phyloP scores from a whole-genome alignment of 495 filamentous ascomycete genomes.

The Hypomontagnella monticulosa region DNA sequence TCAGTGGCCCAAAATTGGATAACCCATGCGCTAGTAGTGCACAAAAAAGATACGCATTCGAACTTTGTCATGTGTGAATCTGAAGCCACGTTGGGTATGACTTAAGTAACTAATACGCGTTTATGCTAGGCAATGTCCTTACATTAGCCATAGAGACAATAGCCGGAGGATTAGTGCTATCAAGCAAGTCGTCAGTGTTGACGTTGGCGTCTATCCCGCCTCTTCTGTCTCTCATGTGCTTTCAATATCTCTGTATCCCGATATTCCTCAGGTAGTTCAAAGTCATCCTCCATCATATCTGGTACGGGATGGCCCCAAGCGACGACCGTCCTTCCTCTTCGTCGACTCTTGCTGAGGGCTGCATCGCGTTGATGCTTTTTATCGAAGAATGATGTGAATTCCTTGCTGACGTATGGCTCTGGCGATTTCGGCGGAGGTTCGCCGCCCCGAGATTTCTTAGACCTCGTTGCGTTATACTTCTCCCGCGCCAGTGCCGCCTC shows the following conservation, averaged over 20 bases:
- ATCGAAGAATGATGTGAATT: conserved; percentile 85
- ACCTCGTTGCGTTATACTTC: conserved; percentile 35
- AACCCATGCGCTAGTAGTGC: background rate
- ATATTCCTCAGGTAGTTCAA: conserved; percentile 76
- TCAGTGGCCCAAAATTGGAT: no score
- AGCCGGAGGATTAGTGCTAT: background rate
- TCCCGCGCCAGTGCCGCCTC: conserved; percentile 65
- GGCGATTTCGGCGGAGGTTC: conserved; percentile 49
- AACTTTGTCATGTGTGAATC: no score
- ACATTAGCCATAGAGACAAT: background rate
- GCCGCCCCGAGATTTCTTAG: conserved; percentile 45
- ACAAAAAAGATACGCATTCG: no score
- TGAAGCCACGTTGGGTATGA: no score
- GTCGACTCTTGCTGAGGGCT: conserved; percentile 70
- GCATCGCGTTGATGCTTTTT: conserved; percentile 79
- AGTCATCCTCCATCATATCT: conserved; percentile 73
- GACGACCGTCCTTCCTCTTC: conserved; percentile 62
- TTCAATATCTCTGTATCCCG: conserved; percentile 73
- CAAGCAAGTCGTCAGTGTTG: conserved; percentile 44
- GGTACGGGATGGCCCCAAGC: conserved; percentile 88
- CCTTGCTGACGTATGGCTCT: conserved; percentile 52
- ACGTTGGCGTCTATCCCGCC: conserved; percentile 48
- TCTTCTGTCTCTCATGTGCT: conserved; percentile 69
- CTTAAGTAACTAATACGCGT: background rate
- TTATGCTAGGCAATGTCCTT: background rate